Base-by-base conservation (phyloP, 305 asterid species). In the Rubia balearica region DNA sequence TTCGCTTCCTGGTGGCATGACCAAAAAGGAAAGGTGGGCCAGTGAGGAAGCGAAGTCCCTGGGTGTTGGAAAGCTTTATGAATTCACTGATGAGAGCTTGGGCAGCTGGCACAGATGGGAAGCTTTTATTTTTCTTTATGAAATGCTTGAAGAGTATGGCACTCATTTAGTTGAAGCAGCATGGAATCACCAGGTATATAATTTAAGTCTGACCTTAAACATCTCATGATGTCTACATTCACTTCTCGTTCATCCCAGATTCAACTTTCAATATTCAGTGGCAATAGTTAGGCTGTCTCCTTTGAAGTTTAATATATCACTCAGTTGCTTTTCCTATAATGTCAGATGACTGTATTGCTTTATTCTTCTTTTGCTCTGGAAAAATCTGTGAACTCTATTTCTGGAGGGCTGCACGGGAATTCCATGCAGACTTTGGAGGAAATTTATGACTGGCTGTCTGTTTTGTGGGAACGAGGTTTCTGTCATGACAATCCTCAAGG, bases 151-250 rank as follows among this genome's bases (percentile, higher is more conserved):
- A 82, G 98, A 93, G 80, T 93, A 82, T 80, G 98, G 98, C 78
- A 88, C 96, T 74, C 98, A 93, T 80, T 88, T 93, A 88, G 98
- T 93, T 74, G 98, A 87, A 82, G 98, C 98, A 74, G 98, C 97
- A 72, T 93, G 97, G 98, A 83, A 79, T 84, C 92, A 89, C 86
- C 98, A 93, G 97, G 98, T 93, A 77, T 60, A 81, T 27, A 27
- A 57, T 59, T 8, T 42, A 10, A 61, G 46, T 68, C 4, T 40
- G 73, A 38, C 21, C 56, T 69, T 56, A 38, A 59, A 27, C 61
- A 24, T 45, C 13, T 70, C 40, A 42, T 68, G 72, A 51, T 40
- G 41, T 67, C 40, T 45, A 21, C 24, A 61, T 12, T 7, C n/a
- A 36, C 11, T 73, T 36, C 46, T 55, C 48, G 77, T 51, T 65